Conservation (phyloP, 2,329 filamentous ascomycete species). For the Cladorrhinum sp. region DNA sequence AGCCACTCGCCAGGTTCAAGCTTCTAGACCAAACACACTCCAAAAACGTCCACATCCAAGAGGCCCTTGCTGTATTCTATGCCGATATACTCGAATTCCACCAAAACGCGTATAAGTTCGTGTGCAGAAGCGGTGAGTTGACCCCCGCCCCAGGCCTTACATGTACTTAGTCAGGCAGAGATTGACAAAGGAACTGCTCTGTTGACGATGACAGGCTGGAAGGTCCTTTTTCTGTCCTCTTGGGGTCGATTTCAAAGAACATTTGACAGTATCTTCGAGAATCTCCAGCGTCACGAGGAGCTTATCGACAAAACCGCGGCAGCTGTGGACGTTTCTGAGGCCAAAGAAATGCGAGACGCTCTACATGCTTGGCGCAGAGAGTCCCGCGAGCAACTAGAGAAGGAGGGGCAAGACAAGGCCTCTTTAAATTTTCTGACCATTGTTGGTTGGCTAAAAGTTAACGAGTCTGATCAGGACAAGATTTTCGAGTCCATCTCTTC, state of each 20-base stretch:
- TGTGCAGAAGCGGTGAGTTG: constrained; percentile 27
- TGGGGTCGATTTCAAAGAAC: constrained; percentile 39
- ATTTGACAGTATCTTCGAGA: constrained; percentile 35
- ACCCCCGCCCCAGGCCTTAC: no score
- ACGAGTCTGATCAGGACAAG: constrained; percentile 32
- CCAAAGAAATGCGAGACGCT: constrained; percentile 25
- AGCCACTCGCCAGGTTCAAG: constrained; percentile 38
- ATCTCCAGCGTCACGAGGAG: constrained; percentile 31
- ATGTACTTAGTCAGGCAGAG: no score
- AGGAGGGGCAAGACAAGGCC: constrained; percentile 26
- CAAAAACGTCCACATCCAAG: constrained; percentile 36
- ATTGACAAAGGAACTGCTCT: no score
- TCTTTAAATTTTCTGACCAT: constrained; percentile 29
- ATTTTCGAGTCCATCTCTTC: constrained; percentile 31
- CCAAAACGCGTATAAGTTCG: constrained; percentile 44
- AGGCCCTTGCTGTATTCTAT: constrained; percentile 43
- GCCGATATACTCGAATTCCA: constrained; percentile 50
- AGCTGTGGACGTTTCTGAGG: constrained; percentile 31
- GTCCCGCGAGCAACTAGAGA: constrained; percentile 19
- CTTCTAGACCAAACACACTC: constrained; percentile 33
- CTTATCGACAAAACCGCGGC: constrained; percentile 36
- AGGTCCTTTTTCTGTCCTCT: constrained; percentile 34
- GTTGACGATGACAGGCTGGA: constrained; percentile 32
- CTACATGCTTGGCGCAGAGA: constrained; percentile 29
- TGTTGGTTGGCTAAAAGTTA: constrained; percentile 30